Evolutionary conservation across 139 green algal species (phyloP), one percentile per base, ranked within the genome.

Genomic region (Chlorella sp.): DNA sequence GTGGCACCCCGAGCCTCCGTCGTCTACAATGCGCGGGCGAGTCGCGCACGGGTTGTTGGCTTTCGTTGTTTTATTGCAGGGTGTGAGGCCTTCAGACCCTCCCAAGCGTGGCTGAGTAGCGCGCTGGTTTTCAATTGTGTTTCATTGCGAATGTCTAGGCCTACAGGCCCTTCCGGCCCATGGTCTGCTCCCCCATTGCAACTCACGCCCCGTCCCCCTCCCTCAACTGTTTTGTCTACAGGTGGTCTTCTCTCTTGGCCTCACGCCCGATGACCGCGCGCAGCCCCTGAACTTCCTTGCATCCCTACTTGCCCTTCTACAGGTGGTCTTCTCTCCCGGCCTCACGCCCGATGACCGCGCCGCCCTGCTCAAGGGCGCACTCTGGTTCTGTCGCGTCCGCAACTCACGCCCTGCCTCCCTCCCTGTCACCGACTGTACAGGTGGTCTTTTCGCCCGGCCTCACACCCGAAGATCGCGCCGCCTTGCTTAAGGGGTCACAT

Each of bases 361-460:
- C 62, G 89, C 90, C 44, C 68, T 90, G 82, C 38, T 86, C 5
- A n/a, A n/a, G n/a, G n/a, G n/a, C n/a, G n/a, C n/a, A n/a, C n/a
- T n/a, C 5, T 28, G 32, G 1, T 43, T 43, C n/a, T 43, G n/a
- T 26, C 11, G 14, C 24, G 14, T 30, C n/a, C 3, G 28, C 41
- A 16, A 13, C n/a, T 44, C 17, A 26, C n/a, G 9, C 69, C 20
- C 22, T 17, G 32, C 38, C 38, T 0, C 67, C 34, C 73, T 43
- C n/a, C 28, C 62, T 28, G 30, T 41, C 0, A 13, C 6, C 14
- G 11, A 0, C 34, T 26, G 7, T 60, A 30, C 89, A 95, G 88
- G 93, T 95, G 43, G 67, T 93, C 60, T 58, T 95, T 58, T 13
- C 93, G 44, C 88, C 84, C n/a, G 93, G 93, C 5, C 77, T 96